phyloP scores from a whole-genome alignment of 148 eudicot species.

The Diospyros kaki region DNA sequence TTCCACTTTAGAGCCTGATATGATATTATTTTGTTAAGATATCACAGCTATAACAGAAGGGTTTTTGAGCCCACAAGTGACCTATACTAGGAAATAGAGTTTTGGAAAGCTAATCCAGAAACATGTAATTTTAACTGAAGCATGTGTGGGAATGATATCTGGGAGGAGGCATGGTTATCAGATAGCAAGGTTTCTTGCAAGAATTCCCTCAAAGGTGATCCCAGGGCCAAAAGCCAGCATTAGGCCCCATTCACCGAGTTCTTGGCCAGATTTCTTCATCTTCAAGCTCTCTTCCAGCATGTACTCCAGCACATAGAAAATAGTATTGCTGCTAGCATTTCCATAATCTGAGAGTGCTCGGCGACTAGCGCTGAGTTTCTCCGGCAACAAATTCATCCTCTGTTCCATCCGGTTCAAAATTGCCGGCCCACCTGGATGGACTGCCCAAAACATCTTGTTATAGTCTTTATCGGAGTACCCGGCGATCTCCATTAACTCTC shows the following conservation, averaged over 20 bases:
- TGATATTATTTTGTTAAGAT: too few species aligned
- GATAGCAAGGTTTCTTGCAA: constrained; percentile 61
- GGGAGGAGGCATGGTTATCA: constrained; percentile 7
- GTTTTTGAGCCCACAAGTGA: too few species aligned
- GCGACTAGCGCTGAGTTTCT: constrained; percentile 69
- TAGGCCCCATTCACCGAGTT: constrained; percentile 71
- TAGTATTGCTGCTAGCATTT: constrained; percentile 92
- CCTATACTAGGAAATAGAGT: too few species aligned
- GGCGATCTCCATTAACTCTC: constrained; percentile 37
- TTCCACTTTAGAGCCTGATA: too few species aligned
- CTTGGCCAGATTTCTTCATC: constrained; percentile 22
- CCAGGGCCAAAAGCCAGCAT: constrained; percentile 97
- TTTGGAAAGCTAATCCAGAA: too few species aligned
- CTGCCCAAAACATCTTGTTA: constrained; percentile 88
- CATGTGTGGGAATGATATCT: not conserved
- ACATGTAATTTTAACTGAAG: too few species aligned
- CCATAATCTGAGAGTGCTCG: constrained; percentile 84
- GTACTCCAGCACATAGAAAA: constrained; percentile 92
- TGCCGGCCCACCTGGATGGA: constrained; percentile 97
- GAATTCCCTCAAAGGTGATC: constrained; percentile 88
- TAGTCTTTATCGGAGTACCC: constrained; percentile 43
- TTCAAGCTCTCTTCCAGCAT: constrained; percentile 58
- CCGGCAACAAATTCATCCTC: constrained; percentile 55
- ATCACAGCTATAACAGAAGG: too few species aligned
- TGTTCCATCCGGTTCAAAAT: constrained; percentile 78